Conservation (phyloP, 2,329 filamentous ascomycete genomes). For the Lachnellula occidentalis region DNA sequence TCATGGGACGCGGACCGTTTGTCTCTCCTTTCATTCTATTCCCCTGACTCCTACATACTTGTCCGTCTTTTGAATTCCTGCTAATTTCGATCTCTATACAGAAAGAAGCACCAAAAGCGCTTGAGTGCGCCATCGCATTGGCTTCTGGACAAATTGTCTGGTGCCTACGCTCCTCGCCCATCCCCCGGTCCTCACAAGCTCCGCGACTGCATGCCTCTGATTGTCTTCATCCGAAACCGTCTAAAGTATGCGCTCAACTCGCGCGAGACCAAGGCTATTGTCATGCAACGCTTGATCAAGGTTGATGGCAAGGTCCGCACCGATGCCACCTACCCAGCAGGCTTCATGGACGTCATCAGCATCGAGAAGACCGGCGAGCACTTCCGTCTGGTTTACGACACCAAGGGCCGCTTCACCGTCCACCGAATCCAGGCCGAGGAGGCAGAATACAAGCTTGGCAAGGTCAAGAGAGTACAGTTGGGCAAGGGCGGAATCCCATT, state of each 20-base stretch:
- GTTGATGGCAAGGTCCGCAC: conserved; percentile 99
- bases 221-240: conserved; percentile 95
- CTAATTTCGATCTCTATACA: conserved; percentile 36
- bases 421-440: conserved; percentile 99
- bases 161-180: conserved; percentile 69
- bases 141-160: conserved; percentile 99
- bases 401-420: conserved; percentile 99
- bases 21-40: not conserved
- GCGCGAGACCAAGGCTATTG: conserved; percentile 94
- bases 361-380: conserved; percentile 99
- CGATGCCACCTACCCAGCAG: conserved; percentile 93
- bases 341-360: conserved; percentile 99
- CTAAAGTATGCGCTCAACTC: conserved; percentile 99
- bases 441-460: conserved; percentile 99
- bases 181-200: conserved; percentile 96
- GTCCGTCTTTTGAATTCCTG: not conserved
- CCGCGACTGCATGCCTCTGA: conserved; percentile 96
- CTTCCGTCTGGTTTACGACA: conserved; percentile 99
- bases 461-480: conserved; percentile 99
- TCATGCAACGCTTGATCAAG: conserved; percentile 99
- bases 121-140: conserved; percentile 98
- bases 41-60: not conserved
- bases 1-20: conserved; percentile 45
- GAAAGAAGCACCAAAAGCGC: conserved; percentile 99
- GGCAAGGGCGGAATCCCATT: conserved; percentile 99